Evolutionary conservation across 768 basidiomycete species (phyloP).

Genomic region (Basidioascus undulatus): DNA sequence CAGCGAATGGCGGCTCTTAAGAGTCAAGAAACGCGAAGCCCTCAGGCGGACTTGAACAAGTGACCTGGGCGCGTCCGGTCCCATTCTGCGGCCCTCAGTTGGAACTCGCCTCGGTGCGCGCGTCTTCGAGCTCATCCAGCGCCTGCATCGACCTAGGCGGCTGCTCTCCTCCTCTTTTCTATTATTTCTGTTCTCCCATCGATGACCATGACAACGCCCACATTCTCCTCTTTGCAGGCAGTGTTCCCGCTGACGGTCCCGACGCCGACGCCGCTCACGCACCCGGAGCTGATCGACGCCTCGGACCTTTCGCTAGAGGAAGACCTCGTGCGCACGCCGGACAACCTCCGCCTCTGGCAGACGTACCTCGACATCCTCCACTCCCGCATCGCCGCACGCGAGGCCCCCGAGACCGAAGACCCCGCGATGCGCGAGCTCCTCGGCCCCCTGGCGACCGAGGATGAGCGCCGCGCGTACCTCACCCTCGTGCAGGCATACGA

Average conservation of each 20-base stretch:
- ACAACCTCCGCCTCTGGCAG: slow-evolving; percentile 85
- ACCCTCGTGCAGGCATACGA: slow-evolving; percentile 82
- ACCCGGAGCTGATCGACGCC: slow-evolving; percentile 45
- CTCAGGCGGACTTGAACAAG: too few relatives aligned
- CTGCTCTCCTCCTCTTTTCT: too few relatives aligned
- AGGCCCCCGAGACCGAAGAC: slow-evolving; percentile 13
- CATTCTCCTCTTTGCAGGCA: slow-evolving; percentile 20
- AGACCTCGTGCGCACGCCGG: slow-evolving; percentile 72
- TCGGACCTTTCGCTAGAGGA: slow-evolving; percentile 74
- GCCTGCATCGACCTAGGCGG: too few relatives aligned
- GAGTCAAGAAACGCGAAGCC: too few relatives aligned
- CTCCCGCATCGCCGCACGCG: slow-evolving; percentile 27
- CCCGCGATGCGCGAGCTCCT: slow-evolving; percentile 29
- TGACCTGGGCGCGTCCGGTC: too few relatives aligned
- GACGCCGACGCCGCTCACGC: slow-evolving; percentile 51
- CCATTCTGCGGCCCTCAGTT: too few relatives aligned
- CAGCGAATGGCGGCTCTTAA: too few relatives aligned
- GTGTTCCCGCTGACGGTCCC: slow-evolving; percentile 69
- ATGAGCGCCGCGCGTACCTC: slow-evolving; percentile 51
- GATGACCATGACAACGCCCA: too few relatives aligned
- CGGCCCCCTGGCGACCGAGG: slow-evolving; percentile 51
- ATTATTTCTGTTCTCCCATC: too few relatives aligned
- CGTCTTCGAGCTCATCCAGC: too few relatives aligned
- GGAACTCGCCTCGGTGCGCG: too few relatives aligned
- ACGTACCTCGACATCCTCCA: slow-evolving; percentile 50